Evolutionary conservation across 2,329 filamentous ascomycete genomes (phyloP), one percentile per base, ranked within the genome.

Genomic region (Thelonectria discophora): DNA sequence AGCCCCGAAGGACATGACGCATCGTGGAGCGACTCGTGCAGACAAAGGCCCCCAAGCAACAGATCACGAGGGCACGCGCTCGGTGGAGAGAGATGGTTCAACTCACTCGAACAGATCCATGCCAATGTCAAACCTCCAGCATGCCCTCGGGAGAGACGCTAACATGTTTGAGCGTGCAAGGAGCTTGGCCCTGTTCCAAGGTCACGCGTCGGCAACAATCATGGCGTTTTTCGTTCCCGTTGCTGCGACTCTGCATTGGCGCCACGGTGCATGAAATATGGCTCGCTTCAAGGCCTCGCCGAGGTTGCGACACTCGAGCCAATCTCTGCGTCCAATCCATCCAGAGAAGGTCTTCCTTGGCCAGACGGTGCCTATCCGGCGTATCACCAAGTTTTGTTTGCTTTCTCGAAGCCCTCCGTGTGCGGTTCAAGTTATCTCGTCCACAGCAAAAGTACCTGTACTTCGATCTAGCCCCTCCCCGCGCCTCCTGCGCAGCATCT

Each of bases 371-470:
- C 34, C 34, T 49, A 37, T 27, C 45, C 34, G 21, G 42, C 52
- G 52, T 55, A 52, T 64, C 62, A 62, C 55, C 46, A 48, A 51
- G 50, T 40, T 30, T 55, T 67, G 60, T 48, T 64, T 61, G 54
- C 53, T 45, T 54, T 43, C 45, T 59, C 48, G 45, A 63, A 58
- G 60, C 50, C n/a, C 55, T 60, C 47, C 46, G 43, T 49, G 56
- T 58, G 67, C 62, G 62, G 58, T 63, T 24, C n/a, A n/a, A n/a
- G n/a, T n/a, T 56, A 12, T 24, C 42, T 30, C 43, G 21, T 6
- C 57, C 21, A 53, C 21, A 13, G 27, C 5, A 5, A 12, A 67
- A 43, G 69, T 72, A 72, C 47, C 15, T 17, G 42, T 72, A 72
- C 69, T 47, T 68, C n/a, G 18, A 1, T 9, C 13, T 24, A 37